A percentile compares a stretch with the other conserved stretches of the same genome.
These are phyloP conservation scores for Lycium barbarum DNA, from an alignment of 257 asterid species.

Conservation along the genomic window DNA sequence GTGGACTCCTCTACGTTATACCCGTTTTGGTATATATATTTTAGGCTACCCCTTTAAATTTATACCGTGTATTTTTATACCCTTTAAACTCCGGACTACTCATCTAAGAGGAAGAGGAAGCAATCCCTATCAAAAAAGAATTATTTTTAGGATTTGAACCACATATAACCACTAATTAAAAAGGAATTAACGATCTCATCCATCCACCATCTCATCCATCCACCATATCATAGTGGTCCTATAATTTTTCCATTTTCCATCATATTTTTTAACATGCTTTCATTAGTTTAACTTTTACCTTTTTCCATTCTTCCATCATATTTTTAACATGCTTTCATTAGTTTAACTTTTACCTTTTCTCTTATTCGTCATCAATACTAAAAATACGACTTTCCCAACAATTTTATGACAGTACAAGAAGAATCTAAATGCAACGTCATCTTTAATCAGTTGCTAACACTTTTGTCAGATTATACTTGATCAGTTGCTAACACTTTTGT, in stretches of 20 bases:
- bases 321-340: background rate
- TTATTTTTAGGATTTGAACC: background rate
- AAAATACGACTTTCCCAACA: background rate
- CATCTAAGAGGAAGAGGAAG: background rate
- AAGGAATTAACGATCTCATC: too few relatives aligned
- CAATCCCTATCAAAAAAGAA: too few relatives aligned
- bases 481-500: constrained; percentile 13
- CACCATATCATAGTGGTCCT: too few relatives aligned
- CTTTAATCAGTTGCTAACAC: constrained; percentile 11
- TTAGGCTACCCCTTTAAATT: too few relatives aligned
- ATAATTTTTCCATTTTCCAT: background rate
- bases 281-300: too few relatives aligned
- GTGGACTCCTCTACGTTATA: too few relatives aligned
- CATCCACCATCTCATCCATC: background rate
- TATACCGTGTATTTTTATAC: too few relatives aligned
- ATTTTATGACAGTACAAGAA: background rate
- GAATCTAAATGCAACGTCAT: background rate
- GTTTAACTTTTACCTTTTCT: constrained; percentile 1
- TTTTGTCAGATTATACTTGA: constrained; percentile 12
- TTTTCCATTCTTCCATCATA: background rate
- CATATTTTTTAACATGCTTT: background rate
- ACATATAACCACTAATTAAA: too few relatives aligned
- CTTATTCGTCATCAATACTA: background rate
- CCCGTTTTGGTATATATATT: too few relatives aligned
- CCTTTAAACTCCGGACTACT: too few relatives aligned